These are phyloP conservation scores for Leishmania martiniquensis DNA, from an alignment of 208 protist genomes.

Conservation along the genomic window DNA sequence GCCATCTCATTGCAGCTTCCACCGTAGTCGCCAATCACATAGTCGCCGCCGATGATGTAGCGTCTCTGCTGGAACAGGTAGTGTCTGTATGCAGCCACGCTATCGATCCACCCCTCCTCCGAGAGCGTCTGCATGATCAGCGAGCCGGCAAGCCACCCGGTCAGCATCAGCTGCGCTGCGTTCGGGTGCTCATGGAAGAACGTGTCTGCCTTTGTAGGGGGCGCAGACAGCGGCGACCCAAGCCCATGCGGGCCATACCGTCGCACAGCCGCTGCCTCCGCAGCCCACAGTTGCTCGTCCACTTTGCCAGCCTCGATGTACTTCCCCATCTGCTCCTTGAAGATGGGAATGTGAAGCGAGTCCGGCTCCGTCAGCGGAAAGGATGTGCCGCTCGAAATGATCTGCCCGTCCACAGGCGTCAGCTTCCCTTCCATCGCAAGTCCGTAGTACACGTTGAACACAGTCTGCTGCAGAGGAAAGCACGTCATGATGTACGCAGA, in stretches of 20 bases:
- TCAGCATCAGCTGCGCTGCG: slow-evolving; percentile 36
- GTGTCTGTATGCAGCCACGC: slow-evolving; percentile 15
- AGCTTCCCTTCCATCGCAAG: slow-evolving; percentile 8
- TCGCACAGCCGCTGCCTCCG: background rate
- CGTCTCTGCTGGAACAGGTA: slow-evolving; percentile 33
- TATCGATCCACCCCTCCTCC: slow-evolving; percentile 3
- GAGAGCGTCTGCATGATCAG: slow-evolving; percentile 27
- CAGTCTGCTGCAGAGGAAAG: slow-evolving; percentile 23
- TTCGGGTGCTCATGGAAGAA: slow-evolving; percentile 19
- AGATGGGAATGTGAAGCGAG: slow-evolving; percentile 35
- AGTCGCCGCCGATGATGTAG: slow-evolving; percentile 52
- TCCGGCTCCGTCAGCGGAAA: slow-evolving; percentile 29
- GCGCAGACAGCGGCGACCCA: background rate
- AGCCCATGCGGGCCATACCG: background rate
- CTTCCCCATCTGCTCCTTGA: slow-evolving; percentile 37
- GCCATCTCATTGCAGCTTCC: slow-evolving; percentile 21
- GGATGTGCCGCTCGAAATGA: slow-evolving; percentile 43
- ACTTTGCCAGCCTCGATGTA: slow-evolving; percentile 32
- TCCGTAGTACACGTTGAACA: slow-evolving; percentile 25
- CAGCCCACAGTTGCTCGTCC: background rate
- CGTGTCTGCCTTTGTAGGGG: background rate
- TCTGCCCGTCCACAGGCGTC: slow-evolving; percentile 27
- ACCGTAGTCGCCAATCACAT: slow-evolving; percentile 63
- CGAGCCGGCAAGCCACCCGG: slow-evolving; percentile 45
- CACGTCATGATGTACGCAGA: slow-evolving; percentile 35